Evolutionary conservation across 2,329 filamentous ascomycete genomes (phyloP), one percentile per base, ranked within the genome.

Genomic region (Colletotrichum sp.): DNA sequence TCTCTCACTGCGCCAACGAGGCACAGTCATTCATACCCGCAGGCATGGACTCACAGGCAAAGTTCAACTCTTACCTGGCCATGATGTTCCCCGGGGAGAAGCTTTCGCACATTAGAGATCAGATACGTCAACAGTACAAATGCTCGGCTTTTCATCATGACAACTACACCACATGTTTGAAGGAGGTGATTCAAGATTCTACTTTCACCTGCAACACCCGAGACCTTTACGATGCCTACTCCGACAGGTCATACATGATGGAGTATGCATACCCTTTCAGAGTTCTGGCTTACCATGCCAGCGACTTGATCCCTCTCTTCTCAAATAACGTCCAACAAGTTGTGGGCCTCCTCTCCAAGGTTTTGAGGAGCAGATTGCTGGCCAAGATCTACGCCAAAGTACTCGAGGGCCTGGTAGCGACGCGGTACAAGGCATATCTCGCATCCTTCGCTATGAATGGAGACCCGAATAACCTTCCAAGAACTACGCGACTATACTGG

Each of bases 261-360:
- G 64, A 66, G 39, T 66, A 66, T 28, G 64, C 64, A 16, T 66
- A 52, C 39, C 64, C 64, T 12, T 81, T 82, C 5, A 88, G 81
- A 74, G 83, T 81, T 66, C 83, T 87, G 79, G 84, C 86, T 74
- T 88, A 87, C 78, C 86, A 88, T 76, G 86, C 80, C 9, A 81
- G 82, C 9, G 86, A 88, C 72, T 79, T 88, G 8, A 77, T 87
- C 8, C 81, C 85, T 19, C 83, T 84, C 4, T 88, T 87, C 78
- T 87, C 83, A 81, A 82, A 84, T 68, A 66, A 66, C 39, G 39
- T 66, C 16, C 44, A 68, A 4, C 65, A 68, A 12, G 44, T 68
- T 12, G 28, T 68, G 3, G 28, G 32, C 7, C 65, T 68, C 11
- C 44, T 57, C 12, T 34, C 65, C 3, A 68, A 57, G n/a, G 30